Base-by-base conservation (phyloP, 352 stramenopile species). In the Thraustotheca clavata region DNA sequence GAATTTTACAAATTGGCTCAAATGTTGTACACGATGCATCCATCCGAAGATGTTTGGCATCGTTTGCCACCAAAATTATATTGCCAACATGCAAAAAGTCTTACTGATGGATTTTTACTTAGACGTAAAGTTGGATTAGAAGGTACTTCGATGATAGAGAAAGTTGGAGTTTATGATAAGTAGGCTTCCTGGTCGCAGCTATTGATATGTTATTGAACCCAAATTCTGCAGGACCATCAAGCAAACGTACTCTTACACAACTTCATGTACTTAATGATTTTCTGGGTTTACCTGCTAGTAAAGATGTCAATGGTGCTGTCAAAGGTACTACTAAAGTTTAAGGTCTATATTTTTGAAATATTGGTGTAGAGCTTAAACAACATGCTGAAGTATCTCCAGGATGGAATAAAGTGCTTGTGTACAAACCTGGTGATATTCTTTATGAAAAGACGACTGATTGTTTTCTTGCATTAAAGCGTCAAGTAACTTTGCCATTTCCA, bases 1-100 rank as follows among this genome's bases (percentile, higher is more conserved):
- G 82, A 91, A 62, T 91, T 91, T 50, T 88, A 89, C 63, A 74
- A 73, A 14, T 87, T 91, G 24, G 82, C 82, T 9, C 67, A 79
- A 36, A 69, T 73, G 0, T 69, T 88, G 27, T 83, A 79, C 62
- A 54, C 73, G 3, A 91, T 91, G 75, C 86, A 83, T 29, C 76
- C 81, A 5, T 79, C 75, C 0, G 60, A 72, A 38, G 71, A 86
- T 12, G 49, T 89, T 7, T 87, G 74, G 82, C 62, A 73, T 29
- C 63, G 79, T 0, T 48, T 91, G 2, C 79, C 82, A 2, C 82
- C 82, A 18, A 91, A 91, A 67, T 87, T 76, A 16, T 77, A 86
- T n/a, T 89, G 82, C 47, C 36, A 61, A 6, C 31, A 50, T 11
- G 66, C 68, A 29, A 71, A 48, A 29, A 69, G 49, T 18, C 65